Base-by-base conservation (phyloP, 495 filamentous ascomycete genomes). In the Tuber borchii region DNA sequence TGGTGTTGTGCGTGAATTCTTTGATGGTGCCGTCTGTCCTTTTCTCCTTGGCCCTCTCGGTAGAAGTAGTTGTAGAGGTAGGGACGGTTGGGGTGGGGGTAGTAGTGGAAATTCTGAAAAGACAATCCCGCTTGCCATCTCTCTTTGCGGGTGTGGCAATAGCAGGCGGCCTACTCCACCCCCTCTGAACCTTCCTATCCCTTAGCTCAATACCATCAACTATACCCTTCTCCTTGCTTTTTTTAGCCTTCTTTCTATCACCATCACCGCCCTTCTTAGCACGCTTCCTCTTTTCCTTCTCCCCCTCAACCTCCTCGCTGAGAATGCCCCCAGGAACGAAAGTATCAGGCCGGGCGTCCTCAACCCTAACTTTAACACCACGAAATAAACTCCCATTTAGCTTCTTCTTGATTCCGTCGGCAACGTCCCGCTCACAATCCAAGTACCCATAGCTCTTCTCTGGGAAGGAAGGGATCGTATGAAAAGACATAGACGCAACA, bases 381-480 rank as follows among this genome's bases (percentile, higher is more conserved):
- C 91, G 96, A 39, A 98, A 85, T 20, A 93, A 90, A 8, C 91
- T 88, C 14, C 94, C 95, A 86, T 97, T 92, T n/a, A 98, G 87
- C 83, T 96, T 97, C 87, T 93, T 94, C 84, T 90, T 92, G 43
- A 98, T 85, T 81, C 94, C 96, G 5, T 94, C 90, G 8, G 94
- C 95, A 77, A 95, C 93, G 84, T 90, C 88, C 2, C 81, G 83
- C 0, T 95, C 93, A 34, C 98, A 84, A 31, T 95, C 92, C 70
- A 97, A 84, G 85, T 91, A 99, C 70, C 94, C 95, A 91, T 93
- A 99, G 48, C 87, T 88, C 81, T 90, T 92, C 74, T 99, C 95
- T 20, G 94, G 95, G 77, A 95, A 97, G 9, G 93, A 93, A 74
- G 93, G 86, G 61, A 97, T 84, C 37, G 84, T 85, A 83, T 98